Percentiles rank a stretch among this genome's conserved stretches.
Conservation (phyloP, 2,329 filamentous ascomycete genomes). For the Helminthosporium solani region DNA sequence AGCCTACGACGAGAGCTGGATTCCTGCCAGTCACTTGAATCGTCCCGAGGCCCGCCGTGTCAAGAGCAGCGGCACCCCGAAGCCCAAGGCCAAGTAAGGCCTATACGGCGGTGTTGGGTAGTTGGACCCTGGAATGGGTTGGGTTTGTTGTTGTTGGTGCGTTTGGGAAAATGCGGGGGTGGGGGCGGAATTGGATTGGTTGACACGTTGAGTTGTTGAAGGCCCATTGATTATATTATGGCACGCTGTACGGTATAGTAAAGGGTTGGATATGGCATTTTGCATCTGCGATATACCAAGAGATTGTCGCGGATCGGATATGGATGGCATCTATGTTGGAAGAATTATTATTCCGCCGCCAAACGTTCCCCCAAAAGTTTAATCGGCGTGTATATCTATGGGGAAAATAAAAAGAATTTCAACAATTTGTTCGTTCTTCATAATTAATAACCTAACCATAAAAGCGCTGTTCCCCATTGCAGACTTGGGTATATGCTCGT, state of each 20-base stretch:
- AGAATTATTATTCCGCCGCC: no score
- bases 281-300: background rate
- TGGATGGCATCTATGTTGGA: background rate
- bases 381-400: constrained; percentile 17
- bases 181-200: background rate
- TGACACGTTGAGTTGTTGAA: background rate
- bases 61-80: constrained; percentile 48
- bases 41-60: constrained; percentile 70
- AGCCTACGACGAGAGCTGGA: constrained; percentile 90
- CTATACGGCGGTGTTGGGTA: no score
- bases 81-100: constrained; percentile 40
- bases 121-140: no score
- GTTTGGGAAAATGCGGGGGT: background rate
- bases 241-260: no score
- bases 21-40: constrained; percentile 85
- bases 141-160: no score
- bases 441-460: no score
- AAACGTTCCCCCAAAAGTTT: constrained; percentile 1
- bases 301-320: background rate
- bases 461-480: no score
- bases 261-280: background rate
- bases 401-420: constrained; percentile 6
- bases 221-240: no score
- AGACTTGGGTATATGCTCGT: no score
- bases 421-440: no score